These are phyloP conservation scores for Zoysia pacifica DNA, from an alignment of 176 grass and related monocot species.

Conservation along the genomic window DNA sequence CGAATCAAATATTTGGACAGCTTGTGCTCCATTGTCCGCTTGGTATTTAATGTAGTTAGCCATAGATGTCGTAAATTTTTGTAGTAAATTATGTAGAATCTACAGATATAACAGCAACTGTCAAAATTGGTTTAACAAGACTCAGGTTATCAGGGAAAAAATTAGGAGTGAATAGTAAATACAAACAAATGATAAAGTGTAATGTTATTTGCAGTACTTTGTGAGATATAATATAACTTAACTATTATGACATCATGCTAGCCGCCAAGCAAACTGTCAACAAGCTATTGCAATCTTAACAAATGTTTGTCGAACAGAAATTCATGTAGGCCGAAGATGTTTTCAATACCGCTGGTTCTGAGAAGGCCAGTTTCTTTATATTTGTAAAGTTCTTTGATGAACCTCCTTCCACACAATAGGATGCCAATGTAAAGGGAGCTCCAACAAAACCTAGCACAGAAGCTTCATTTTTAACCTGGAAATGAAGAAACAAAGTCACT, in stretches of 20 bases:
- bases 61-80: constrained; percentile 88
- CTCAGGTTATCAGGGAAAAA: not conserved
- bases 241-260: constrained; percentile 18
- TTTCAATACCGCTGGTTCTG: constrained; percentile 74
- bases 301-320: constrained; percentile 20
- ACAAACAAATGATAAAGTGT: not conserved
- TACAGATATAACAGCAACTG: constrained; percentile 38
- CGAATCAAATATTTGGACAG: constrained; percentile 96
- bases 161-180: constrained; percentile 5
- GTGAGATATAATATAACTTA: too few species aligned
- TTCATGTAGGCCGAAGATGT: constrained; percentile 15
- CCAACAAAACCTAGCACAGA: constrained; percentile 97
- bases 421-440: constrained; percentile 94
- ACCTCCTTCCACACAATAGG: constrained; percentile 98
- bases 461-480: constrained; percentile 89
- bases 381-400: constrained; percentile 96
- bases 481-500: constrained; percentile 31
- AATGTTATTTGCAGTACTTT: not conserved
- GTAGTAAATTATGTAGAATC: constrained; percentile 86
- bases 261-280: constrained; percentile 24
- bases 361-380: constrained; percentile 97
- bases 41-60: constrained; percentile 83
- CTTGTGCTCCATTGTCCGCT: constrained; percentile 89
- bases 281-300: not conserved
- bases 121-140: constrained; percentile 25